Evolutionary conservation across 495 filamentous ascomycete genomes (phyloP), one percentile per base, ranked within the genome.

Genomic region (Xylaria curta): DNA sequence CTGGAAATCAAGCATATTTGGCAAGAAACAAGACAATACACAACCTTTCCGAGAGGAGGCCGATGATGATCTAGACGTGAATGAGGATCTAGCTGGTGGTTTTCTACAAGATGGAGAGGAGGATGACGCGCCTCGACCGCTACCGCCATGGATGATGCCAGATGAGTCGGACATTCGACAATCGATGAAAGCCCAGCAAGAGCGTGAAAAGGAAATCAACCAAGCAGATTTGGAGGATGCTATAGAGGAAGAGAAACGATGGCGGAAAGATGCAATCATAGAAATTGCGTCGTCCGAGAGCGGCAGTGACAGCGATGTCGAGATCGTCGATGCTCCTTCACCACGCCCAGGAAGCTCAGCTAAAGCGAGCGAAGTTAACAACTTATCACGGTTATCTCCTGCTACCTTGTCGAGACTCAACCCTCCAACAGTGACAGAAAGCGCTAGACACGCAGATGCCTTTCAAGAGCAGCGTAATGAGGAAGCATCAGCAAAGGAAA

Each of bases 101-200:
- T 97, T 95, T 78, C 82, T 89, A 47, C 88, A 86, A 73, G 70
- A 72, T 0, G 38, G 66, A 3, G 62, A 75, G 2, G 84, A 87
- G n/a, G 74, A 85, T 24, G 80, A 87, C 26, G 86, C 91, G 70
- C 80, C 87, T 0, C 84, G 84, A 47, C 90, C 91, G 15, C 78
- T 98, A 40, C 96, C 96, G 1, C 95, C 96, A 5, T 99, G 96
- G 96, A 93, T 99, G 76, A 84, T 85, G 28, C 73, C 76, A 47
- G 85, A 86, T 66, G 78, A 75, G 4, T 79, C 79, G 17, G 87
- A 91, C 71, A 89, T 90, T 33, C 82, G 84, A 53, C 83, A 86
- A 15, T 82, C 85, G 42, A 75, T 90, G 59, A 81, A 81, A 71
- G 81, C 83, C 28, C 83, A 86, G 66, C 79, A 80, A 59, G 76